Evolutionary conservation across 1,284 basidiomycete species (phyloP), one percentile per base, ranked within the genome.

Genomic region (Rhodotorula sp.): DNA sequence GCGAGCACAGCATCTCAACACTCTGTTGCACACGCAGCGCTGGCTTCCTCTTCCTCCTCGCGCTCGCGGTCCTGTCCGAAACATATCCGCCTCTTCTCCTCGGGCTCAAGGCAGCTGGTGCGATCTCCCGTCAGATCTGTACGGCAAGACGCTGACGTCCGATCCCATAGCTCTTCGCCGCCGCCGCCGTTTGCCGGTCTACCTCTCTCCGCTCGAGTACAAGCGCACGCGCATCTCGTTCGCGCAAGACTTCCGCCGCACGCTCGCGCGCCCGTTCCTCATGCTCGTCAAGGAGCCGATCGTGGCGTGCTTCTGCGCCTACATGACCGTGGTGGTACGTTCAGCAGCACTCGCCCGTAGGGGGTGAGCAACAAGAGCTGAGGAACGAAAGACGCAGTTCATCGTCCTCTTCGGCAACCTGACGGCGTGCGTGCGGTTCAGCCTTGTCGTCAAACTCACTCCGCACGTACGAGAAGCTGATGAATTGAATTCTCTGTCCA

Each of bases 241-340:
- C 61, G 44, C 34, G 9, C 41, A 23, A 2, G 53, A 58, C 58
- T 70, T 73, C 25, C 19, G 58, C 27, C 57, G 58, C 19, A 65
- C 71, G 16, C 34, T 64, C 14, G 23, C 55, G 19, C 27, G 71
- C 13, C 71, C 71, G 4, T 70, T 73, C 48, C 17, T 27, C 27
- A 67, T 73, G 64, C 64, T 67, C 17, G 46, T 64, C 7, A 42
- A 45, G 10, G 71, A 73, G 48, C 71, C 71, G 4, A 73, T 73
- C 45, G 68, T 73, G 45, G 34, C 64, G 23, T 46, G 60, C 34
- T 73, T 73, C 48, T 67, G 56, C 21, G 21, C 66, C 0, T 70
- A 73, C 46, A 42, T 70, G 56, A 60, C 45, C 2, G 41, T 73
- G n/a, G 64, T 71, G 16, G 64, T 66, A 16, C 16, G 64, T 58